phyloP scores from a whole-genome alignment of 2,329 filamentous ascomycete species.

The Amauroascus verrucosus region DNA sequence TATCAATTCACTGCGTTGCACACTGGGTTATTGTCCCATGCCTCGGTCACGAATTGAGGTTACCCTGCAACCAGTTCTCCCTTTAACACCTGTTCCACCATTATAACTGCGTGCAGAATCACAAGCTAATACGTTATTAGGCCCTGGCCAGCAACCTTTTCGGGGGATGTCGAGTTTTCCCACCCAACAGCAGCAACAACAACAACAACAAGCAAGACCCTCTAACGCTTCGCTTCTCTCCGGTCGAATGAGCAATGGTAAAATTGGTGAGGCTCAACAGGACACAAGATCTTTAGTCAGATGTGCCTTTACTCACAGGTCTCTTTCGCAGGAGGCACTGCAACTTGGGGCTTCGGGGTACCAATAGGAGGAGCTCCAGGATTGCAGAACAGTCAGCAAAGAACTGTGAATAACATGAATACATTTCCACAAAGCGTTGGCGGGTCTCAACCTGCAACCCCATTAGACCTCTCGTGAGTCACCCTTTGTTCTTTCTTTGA shows the following conservation, averaged over 20 bases:
- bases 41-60: neutral
- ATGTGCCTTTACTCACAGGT: constrained; percentile 9
- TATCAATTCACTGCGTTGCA: neutral
- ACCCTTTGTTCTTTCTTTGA: neutral
- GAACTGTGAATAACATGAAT: constrained; percentile 42
- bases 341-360: constrained; percentile 49
- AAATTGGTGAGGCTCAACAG: constrained; percentile 38
- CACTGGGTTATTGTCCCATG: neutral
- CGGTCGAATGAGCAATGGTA: constrained; percentile 44
- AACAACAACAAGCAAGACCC: constrained; percentile 32
- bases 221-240: constrained; percentile 41
- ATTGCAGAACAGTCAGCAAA: constrained; percentile 42
- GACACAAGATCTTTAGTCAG: neutral
- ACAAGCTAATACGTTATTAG: constrained; percentile 24
- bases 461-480: constrained; percentile 49
- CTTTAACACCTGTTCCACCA: neutral
- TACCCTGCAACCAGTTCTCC: neutral
- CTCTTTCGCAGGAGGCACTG: constrained; percentile 37
- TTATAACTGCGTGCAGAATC: neutral
- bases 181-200: constrained; percentile 38
- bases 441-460: constrained; percentile 43
- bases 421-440: constrained; percentile 49
- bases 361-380: constrained; percentile 45
- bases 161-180: constrained; percentile 47
- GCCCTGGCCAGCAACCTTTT: constrained; percentile 42